Conservation (phyloP, 2,329 filamentous ascomycete genomes). For the Metarhizium sp. region DNA sequence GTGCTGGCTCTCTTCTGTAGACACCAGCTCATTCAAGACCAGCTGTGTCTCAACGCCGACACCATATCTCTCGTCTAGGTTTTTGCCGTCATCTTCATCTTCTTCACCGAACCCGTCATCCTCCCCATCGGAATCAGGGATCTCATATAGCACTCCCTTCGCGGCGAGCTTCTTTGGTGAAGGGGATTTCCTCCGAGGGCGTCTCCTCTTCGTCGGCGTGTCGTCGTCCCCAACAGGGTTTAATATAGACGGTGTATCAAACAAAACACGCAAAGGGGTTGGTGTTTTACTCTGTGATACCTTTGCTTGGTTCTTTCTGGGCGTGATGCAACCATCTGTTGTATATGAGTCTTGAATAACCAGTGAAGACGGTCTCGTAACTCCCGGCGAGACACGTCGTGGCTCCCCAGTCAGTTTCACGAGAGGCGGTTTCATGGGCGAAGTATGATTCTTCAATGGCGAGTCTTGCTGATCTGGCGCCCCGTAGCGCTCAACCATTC, state of each 20-base stretch:
- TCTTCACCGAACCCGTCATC: conserved; percentile 12
- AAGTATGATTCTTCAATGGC: conserved; percentile 22
- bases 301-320: conserved; percentile 11
- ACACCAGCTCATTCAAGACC: conserved; percentile 22
- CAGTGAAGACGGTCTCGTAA: conserved; percentile 16
- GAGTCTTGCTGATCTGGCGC: conserved; percentile 23
- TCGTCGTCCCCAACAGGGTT: background rate
- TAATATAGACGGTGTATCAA: background rate
- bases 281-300: conserved; percentile 1
- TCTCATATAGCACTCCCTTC: conserved; percentile 20
- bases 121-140: conserved; percentile 41
- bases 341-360: conserved; percentile 38
- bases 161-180: conserved; percentile 3
- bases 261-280: background rate
- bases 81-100: conserved; percentile 2
- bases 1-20: conserved; percentile 12
- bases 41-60: conserved; percentile 25
- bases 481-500: conserved; percentile 30
- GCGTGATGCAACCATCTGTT: conserved; percentile 22
- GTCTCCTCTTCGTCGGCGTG: conserved; percentile 10
- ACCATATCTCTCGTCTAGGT: conserved; percentile 13
- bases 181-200: too few relatives aligned
- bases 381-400: conserved; percentile 10
- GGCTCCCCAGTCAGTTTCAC: conserved; percentile 13
- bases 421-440: conserved; percentile 8